Conservation (phyloP, 306 rosid genomes). For the Prosopis cineraria region DNA sequence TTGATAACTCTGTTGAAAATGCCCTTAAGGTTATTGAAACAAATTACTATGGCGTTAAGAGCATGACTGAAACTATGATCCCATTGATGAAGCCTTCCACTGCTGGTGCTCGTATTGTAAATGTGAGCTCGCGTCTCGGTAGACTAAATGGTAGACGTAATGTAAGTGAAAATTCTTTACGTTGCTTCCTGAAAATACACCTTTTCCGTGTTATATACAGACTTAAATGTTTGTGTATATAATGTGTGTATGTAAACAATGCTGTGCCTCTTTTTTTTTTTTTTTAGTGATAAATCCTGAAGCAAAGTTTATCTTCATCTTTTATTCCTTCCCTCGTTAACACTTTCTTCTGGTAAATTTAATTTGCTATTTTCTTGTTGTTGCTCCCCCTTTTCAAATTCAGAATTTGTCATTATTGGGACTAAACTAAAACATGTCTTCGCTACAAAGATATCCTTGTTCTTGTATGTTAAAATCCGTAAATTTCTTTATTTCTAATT, state of each 20-base stretch:
- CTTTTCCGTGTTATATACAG: not conserved
- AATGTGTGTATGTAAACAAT: not conserved
- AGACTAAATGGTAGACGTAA: slow-evolving; percentile 78
- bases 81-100: slow-evolving; percentile 81
- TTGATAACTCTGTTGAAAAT: slow-evolving; percentile 71
- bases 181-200: not conserved
- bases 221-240: not conserved
- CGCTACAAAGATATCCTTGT: not conserved
- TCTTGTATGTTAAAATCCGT: slow-evolving; percentile 20
- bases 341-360: not conserved
- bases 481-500: not conserved
- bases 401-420: not conserved
- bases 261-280: not conserved
- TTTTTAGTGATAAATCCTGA: not conserved
- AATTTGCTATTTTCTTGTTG: not conserved
- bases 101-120: slow-evolving; percentile 77
- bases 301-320: not conserved
- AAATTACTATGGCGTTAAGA: slow-evolving; percentile 76
- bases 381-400: not conserved
- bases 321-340: slow-evolving; percentile 12
- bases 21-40: slow-evolving; percentile 67
- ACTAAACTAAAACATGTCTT: not conserved
- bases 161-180: slow-evolving; percentile 48
- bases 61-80: slow-evolving; percentile 76
- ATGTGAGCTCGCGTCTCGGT: slow-evolving; percentile 84